Evolutionary conservation across 2,329 filamentous ascomycete species (phyloP).

Genomic region (Beauveria australis): DNA sequence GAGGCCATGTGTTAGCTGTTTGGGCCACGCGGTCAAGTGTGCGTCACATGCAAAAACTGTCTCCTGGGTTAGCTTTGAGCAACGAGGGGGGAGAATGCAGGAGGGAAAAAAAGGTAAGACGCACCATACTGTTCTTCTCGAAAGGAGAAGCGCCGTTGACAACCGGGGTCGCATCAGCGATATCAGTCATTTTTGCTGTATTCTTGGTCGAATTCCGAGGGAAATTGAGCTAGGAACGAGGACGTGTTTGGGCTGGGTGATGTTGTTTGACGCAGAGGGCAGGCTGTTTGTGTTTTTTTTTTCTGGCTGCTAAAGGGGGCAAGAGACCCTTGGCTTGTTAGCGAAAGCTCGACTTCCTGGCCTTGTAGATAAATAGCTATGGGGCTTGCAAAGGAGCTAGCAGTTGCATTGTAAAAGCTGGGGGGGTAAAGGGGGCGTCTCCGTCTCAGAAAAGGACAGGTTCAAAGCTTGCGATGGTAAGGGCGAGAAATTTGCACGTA

Average conservation of each 20-base stretch:
- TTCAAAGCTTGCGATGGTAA: not conserved
- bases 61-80: conserved; percentile 8
- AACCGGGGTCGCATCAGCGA: conserved; percentile 28
- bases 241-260: not conserved
- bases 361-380: not conserved
- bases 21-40: conserved; percentile 6
- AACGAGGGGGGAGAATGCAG: not conserved
- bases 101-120: conserved; percentile 20
- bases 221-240: not conserved
- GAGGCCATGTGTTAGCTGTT: conserved; percentile 9
- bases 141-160: conserved; percentile 39
- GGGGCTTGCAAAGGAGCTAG: not conserved
- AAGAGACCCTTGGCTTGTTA: conserved; percentile 10
- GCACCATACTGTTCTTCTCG: conserved; percentile 45
- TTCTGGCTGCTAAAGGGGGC: conserved; percentile 6
- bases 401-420: not conserved
- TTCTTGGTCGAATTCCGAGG: conserved; percentile 5
- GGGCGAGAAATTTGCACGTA: not conserved
- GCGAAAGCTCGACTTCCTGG: conserved; percentile 1
- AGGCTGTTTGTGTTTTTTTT: conserved; percentile 6
- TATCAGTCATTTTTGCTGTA: conserved; percentile 31
- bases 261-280: conserved; percentile 6
- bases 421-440: not conserved
- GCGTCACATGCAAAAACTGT: conserved; percentile 14
- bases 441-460: not conserved